Conservation (phyloP, 2,329 filamentous ascomycete species). For the Penicillium sp. region DNA sequence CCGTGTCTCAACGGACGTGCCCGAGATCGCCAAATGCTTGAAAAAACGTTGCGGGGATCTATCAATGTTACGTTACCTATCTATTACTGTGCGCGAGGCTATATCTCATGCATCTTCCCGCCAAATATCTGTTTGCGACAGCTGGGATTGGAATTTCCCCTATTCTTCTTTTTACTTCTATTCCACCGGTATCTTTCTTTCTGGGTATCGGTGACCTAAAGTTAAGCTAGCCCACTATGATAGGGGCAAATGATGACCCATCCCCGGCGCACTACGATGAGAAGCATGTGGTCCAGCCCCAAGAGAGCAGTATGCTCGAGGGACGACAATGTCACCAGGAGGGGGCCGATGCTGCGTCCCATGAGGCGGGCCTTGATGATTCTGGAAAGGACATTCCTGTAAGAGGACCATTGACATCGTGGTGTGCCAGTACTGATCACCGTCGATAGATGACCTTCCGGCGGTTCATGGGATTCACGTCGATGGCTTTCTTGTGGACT, state of each 20-base stretch:
- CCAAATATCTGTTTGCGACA: not conserved
- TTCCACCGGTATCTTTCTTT: not conserved
- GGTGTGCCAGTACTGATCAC: not conserved
- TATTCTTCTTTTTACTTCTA: not conserved
- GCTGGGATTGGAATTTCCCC: not conserved
- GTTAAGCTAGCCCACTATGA: conserved; percentile 7
- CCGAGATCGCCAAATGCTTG: not conserved
- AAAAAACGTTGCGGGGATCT: not conserved
- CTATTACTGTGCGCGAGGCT: not conserved
- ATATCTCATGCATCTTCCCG: not conserved
- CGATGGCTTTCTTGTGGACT: conserved; percentile 59
- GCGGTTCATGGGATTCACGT: conserved; percentile 52
- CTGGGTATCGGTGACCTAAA: not conserved
- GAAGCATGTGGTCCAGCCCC: conserved; percentile 26
- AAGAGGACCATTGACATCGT: conserved; percentile 4
- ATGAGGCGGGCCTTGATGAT: conserved; percentile 43
- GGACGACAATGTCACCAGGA: conserved; percentile 44
- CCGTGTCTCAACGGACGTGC: not conserved
- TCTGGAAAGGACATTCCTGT: conserved; percentile 46
- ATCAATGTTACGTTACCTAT: not conserved
- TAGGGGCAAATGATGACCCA: conserved; percentile 17
- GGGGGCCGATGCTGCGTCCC: conserved; percentile 45
- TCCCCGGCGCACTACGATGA: conserved; percentile 24
- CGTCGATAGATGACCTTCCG: conserved; percentile 49
- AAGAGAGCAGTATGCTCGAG: conserved; percentile 27